Conservation (phyloP, 805 yeast species). For the Starmera dryadoides region DNA sequence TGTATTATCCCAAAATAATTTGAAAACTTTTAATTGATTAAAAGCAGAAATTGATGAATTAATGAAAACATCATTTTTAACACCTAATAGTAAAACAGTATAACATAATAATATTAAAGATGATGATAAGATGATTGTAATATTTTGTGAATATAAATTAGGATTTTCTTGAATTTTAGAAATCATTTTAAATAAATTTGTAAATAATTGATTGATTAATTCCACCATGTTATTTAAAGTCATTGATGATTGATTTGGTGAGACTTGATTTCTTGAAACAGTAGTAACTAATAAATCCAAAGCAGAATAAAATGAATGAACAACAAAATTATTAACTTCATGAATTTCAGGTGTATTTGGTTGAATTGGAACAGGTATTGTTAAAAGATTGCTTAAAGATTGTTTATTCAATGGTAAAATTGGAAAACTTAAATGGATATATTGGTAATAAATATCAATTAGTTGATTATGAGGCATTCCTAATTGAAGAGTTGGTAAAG, state of each 20-base stretch:
- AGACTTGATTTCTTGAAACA: neutral
- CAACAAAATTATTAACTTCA: conserved; percentile 23
- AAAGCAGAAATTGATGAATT: conserved; percentile 46
- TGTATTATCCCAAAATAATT: conserved; percentile 19
- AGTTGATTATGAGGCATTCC: conserved; percentile 18
- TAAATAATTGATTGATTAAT: neutral
- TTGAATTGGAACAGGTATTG: conserved; percentile 10
- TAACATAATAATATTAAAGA: conserved; percentile 44
- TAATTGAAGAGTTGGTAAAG: too few species aligned
- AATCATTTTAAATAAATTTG: conserved; percentile 24
- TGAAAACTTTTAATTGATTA: conserved; percentile 48
- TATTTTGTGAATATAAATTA: conserved; percentile 19
- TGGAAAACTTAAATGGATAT: conserved; percentile 32
- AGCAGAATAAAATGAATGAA: conserved; percentile 25
- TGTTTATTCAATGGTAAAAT: conserved; percentile 28
- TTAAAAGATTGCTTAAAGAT: conserved; percentile 15
- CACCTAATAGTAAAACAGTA: conserved; percentile 51
- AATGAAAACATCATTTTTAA: conserved; percentile 49
- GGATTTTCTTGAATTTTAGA: conserved; percentile 13
- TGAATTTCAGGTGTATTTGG: conserved; percentile 22
- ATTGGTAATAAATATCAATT: conserved; percentile 40
- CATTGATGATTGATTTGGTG: neutral
- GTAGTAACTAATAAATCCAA: conserved; percentile 19
- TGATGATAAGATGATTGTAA: conserved; percentile 26
- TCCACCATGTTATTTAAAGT: neutral